Conservation (phyloP, 2,329 filamentous ascomycete genomes). For the Botrytis deweyae region DNA sequence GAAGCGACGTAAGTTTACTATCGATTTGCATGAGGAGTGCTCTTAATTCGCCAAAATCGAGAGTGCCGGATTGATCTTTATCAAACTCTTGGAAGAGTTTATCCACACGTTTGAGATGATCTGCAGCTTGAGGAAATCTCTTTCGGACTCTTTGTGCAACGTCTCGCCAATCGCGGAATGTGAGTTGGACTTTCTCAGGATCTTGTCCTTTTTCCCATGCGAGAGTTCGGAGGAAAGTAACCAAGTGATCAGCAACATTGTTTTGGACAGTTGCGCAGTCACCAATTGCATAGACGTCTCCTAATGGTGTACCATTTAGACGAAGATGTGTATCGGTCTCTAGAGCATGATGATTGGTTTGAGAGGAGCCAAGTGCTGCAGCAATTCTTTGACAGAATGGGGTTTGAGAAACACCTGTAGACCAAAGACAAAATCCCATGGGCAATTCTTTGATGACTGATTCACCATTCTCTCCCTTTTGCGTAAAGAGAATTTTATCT, state of each 20-base stretch:
- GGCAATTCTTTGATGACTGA: conserved; percentile 88
- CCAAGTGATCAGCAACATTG: conserved; percentile 88
- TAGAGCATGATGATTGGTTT: conserved; percentile 86
- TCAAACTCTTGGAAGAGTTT: conserved; percentile 91
- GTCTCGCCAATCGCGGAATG: conserved; percentile 82
- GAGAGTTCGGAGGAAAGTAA: conserved; percentile 83
- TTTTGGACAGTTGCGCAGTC: conserved; percentile 98
- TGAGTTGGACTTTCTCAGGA: conserved; percentile 81
- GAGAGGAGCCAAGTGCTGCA: conserved; percentile 68
- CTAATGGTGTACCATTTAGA: conserved; percentile 81
- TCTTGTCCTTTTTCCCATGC: conserved; percentile 92
- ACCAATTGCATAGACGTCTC: conserved; percentile 94
- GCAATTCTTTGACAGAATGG: conserved; percentile 76
- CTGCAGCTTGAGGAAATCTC: conserved; percentile 86
- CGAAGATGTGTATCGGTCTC: conserved; percentile 94
- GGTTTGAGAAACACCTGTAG: conserved; percentile 88
- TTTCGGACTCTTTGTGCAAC: conserved; percentile 82
- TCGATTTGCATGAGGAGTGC: conserved; percentile 92
- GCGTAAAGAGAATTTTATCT: conserved; percentile 86
- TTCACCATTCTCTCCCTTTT: conserved; percentile 71
- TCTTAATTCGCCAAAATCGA: conserved; percentile 89
- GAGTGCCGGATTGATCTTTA: conserved; percentile 85
- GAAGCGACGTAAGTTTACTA: conserved; percentile 87
- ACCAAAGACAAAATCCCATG: conserved; percentile 96
- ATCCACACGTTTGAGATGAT: conserved; percentile 85